Evolutionary conservation across 2,329 filamentous ascomycete species (phyloP), one percentile per base, ranked within the genome.

Genomic region (Xylariales sp.): DNA sequence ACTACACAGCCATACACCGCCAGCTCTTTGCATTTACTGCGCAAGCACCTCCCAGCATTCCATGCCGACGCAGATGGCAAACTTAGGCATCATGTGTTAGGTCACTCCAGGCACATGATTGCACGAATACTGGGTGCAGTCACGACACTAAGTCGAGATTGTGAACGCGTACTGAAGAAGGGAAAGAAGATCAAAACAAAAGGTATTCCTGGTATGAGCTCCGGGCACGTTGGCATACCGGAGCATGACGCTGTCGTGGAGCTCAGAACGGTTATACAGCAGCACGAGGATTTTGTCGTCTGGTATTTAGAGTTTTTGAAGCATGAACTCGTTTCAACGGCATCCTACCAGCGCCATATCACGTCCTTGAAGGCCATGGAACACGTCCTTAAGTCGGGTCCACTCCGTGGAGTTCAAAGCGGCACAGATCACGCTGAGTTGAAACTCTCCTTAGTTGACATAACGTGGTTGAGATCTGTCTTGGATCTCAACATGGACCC

Each of bases 281-380:
- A 69, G 46, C 84, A 82, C 53, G 62, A 76, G 24, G 61, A 65
- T 0, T 95, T 95, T 53, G 51, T 94, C n/a, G 57, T 61, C 2
- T 90, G 86, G 80, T 94, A 91, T 56, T 53, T 87, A 2, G 55
- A 65, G 2, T 93, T 95, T 50, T 62, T 96, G 5, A 73, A 80
- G 40, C 67, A 70, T 27, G 89, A 97, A 53, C 67, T 98, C 16
- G 76, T 80, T 3, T 82, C 89, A 3, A 90, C 85, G 1, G 81
- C 87, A 12, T 93, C 90, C 9, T 98, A 97, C 56, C 90, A 95
- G 58, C 79, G 89, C 5, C 91, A 95, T 51, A 86, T 90, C 34
- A 86, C 86, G 2, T 81, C 88, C 2, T 62, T 97, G 4, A 88
- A 83, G 54, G 80, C 84, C 1, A 63, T 91, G 20, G 69, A 69